Base-by-base conservation (phyloP, 2,329 filamentous ascomycete genomes). In the Exophiala mesophila region DNA sequence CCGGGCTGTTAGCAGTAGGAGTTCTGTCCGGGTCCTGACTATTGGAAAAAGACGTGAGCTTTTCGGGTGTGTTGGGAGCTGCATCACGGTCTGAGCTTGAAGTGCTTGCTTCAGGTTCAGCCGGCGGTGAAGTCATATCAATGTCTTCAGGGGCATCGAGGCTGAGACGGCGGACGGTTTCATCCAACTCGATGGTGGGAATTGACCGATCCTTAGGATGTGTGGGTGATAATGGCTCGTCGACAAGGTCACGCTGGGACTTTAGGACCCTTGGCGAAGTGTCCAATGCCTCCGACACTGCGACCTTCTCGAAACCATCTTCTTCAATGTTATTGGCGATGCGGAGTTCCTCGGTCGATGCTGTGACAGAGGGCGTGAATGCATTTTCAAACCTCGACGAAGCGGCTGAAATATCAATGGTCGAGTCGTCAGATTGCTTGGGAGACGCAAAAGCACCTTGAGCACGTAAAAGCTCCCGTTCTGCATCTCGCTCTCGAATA, bases 301-400 rank as follows among this genome's bases (percentile, higher is more conserved):
- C 71, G 7, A 97, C 89, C 63, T 95, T 88, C 62, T 98, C 92
- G 58, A 96, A 97, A 1, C 86, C 87, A 59, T 97, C 92, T 51
- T 92, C 86, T 53, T 95, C 88, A 9, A 84, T 83, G 12, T 78
- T 80, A 57, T 92, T 94, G 39, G 83, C 85, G 10, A 90, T 79
- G 39, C 85, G 84, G 37, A 79, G 74, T 43, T 80, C 79, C 51
- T 88, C 85, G 1, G 76, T 70, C 3, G 77, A 77, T 3, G 64
- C 63, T 24, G 64, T 64, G 5, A 57, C 66, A 23, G 69, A 59
- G 9, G 59, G 55, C n/a, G 66, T 66, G 32, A 58, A 55, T 10
- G 55, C 55, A 20, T 53, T 55, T 24, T 62, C 61, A 36, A 69
- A 69, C 37, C 65, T 64, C 15, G 60, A 63, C 8, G 64, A 66